Evolutionary conservation across 1,284 basidiomycete genomes (phyloP), one percentile per base, ranked within the genome.

Genomic region (Cutaneotrichosporon daszewskae): DNA sequence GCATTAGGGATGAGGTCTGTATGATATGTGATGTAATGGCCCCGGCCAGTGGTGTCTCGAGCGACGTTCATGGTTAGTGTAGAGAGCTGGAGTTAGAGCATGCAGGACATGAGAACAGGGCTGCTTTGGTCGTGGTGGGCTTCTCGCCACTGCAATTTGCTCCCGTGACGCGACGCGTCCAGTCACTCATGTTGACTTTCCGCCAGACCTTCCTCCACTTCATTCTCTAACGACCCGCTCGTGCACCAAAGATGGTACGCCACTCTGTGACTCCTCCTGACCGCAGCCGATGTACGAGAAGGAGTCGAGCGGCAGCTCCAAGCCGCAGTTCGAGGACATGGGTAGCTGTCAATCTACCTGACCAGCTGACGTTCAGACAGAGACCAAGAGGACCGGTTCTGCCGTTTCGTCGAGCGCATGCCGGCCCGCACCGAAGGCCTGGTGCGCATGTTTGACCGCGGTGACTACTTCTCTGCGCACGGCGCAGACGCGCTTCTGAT

Each of bases 401-500:
- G 83, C 57, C 71, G 77, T 0, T 89, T 87, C 71, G 87, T 87
- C 53, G 70, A 74, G 17, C 77, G 74, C 32, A 76, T 90, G 36
- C 80, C 82, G 0, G 63, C 55, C 67, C 69, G 69, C 45, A 54
- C 69, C 0, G 68, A 73, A 4, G 76, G 72, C 17, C 84, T 84
- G 3, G 75, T 96, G 32, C 80, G 91, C 14, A 77, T 96, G 5
- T 95, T 96, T 64, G 81, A 85, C 59, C 81, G 89, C 43, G 68
- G 66, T 24, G 84, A 90, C 17, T 97, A 83, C 72, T 97, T 88
- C 72, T 83, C 84, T 12, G 84, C 83, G 0, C 90, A 97, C 61
- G 92, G 90, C 0, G 72, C 82, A 5, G 94, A 97, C 66, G 95
- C 94, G 1, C 73, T 82, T 29, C 88, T 84, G 59, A 82, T 96